Conservation (phyloP, 2,329 filamentous ascomycete genomes). For the Knufia petricola region DNA sequence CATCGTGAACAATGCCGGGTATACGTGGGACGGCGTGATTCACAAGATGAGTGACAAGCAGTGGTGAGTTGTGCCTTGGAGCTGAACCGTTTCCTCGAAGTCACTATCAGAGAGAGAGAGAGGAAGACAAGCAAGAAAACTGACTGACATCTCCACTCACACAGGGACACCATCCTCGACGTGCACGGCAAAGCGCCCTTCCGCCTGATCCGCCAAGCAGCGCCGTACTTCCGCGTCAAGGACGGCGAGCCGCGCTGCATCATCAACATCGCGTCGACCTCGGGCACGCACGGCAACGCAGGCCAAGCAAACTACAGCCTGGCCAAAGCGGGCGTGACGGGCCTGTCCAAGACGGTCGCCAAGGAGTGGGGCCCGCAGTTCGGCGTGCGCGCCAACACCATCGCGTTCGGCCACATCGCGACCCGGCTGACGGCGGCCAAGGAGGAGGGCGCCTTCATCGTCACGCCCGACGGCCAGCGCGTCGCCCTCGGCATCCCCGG, state of each 20-base stretch:
- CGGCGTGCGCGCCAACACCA: slow-evolving; percentile 71
- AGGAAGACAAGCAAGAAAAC: neutral
- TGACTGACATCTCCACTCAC: neutral
- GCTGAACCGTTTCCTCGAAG: too few relatives aligned
- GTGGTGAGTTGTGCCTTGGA: slow-evolving; percentile 8
- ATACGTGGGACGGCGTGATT: slow-evolving; percentile 87
- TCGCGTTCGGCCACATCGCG: slow-evolving; percentile 74
- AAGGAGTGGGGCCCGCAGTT: slow-evolving; percentile 77
- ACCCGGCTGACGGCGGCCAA: slow-evolving; percentile 76
- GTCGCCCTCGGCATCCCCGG: slow-evolving; percentile 64
- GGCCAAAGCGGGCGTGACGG: slow-evolving; percentile 74
- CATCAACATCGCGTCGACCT: slow-evolving; percentile 76
- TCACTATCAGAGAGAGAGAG: too few relatives aligned
- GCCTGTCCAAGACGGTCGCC: slow-evolving; percentile 78
- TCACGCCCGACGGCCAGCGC: slow-evolving; percentile 64
- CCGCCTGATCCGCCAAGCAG: slow-evolving; percentile 67
- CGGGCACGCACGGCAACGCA: slow-evolving; percentile 74
- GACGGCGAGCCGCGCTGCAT: slow-evolving; percentile 70
- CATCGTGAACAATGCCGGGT: slow-evolving; percentile 85
- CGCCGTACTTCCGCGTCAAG: slow-evolving; percentile 78
- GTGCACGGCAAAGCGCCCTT: slow-evolving; percentile 81
- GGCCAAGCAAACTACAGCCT: slow-evolving; percentile 85
- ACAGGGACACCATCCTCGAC: slow-evolving; percentile 62
- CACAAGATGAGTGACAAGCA: slow-evolving; percentile 52
- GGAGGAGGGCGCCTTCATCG: slow-evolving; percentile 71